A percentile compares a stretch with the other conserved stretches of the same genome.
phyloP scores from a whole-genome alignment of 257 asterid genomes.

The Voacanga thouarsii region DNA sequence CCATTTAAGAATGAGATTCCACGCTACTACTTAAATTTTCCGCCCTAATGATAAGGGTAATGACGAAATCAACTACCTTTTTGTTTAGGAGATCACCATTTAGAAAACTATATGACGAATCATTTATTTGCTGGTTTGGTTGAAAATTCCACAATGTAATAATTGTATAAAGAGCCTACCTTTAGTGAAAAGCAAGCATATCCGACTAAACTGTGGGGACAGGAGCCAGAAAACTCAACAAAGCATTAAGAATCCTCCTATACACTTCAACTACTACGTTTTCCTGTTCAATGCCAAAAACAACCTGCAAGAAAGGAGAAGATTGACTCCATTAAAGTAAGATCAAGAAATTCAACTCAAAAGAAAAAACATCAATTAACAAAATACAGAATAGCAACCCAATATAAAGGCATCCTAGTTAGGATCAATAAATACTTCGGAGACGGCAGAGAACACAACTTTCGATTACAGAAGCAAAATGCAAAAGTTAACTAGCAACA shows the following conservation, averaged over 20 bases:
- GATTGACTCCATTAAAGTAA: not conserved
- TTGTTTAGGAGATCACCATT: not conserved
- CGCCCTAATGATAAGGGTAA: not conserved
- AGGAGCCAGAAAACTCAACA: not conserved
- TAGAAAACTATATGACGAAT: conserved; percentile 1
- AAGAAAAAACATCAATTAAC: not conserved
- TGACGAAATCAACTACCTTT: not conserved
- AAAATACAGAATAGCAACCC: not conserved
- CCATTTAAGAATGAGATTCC: not conserved
- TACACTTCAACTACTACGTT: not conserved
- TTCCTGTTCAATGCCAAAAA: not conserved
- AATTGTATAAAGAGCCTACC: not conserved
- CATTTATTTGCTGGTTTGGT: not conserved
- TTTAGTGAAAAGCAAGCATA: conserved; percentile 11
- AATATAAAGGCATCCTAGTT: not conserved
- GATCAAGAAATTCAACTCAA: not conserved
- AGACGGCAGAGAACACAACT: not conserved
- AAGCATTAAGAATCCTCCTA: not conserved
- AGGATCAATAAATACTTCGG: not conserved
- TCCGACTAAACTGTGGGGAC: not conserved
- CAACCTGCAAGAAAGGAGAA: conserved; percentile 16
- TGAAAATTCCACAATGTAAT: not conserved
- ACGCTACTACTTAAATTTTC: not conserved
- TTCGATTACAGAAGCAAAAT: conserved; percentile 7
- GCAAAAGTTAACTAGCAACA: not conserved